phyloP scores from a whole-genome alignment of 2,329 filamentous ascomycete species.

The Exophiala mesophila region DNA sequence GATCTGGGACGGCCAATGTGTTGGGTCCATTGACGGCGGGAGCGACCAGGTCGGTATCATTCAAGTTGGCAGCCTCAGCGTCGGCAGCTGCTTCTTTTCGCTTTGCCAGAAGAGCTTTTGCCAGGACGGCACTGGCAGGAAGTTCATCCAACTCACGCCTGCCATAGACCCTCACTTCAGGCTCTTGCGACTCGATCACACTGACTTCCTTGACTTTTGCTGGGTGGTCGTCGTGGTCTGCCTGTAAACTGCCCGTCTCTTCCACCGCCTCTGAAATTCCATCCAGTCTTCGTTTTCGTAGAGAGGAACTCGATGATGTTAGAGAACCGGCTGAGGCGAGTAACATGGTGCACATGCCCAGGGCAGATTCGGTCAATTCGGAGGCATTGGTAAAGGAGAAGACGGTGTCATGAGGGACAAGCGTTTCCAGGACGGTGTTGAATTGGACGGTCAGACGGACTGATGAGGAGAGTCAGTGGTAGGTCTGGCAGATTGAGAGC shows the following conservation, averaged over 20 bases:
- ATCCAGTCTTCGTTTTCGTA: slow-evolving; percentile 70
- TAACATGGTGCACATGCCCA: slow-evolving; percentile 82
- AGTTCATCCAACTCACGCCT: slow-evolving; percentile 25
- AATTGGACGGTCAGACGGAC: slow-evolving; percentile 74
- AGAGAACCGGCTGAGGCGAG: slow-evolving; percentile 83
- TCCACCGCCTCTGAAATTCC: slow-evolving; percentile 86
- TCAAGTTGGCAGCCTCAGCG: background rate
- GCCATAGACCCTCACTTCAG: slow-evolving; percentile 10
- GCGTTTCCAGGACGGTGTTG: slow-evolving; percentile 58
- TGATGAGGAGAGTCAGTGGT: slow-evolving; percentile 36
- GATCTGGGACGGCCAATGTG: background rate
- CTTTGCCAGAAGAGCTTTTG: slow-evolving; percentile 26
- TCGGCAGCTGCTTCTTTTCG: slow-evolving; percentile 20
- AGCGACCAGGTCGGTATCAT: background rate
- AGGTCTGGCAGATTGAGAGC: background rate
- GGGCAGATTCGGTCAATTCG: slow-evolving; percentile 79
- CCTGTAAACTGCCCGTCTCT: slow-evolving; percentile 4
- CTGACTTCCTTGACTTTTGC: slow-evolving; percentile 8
- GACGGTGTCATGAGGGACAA: slow-evolving; percentile 79
- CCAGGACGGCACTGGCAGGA: slow-evolving; percentile 27
- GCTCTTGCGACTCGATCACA: slow-evolving; percentile 1
- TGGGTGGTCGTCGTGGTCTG: slow-evolving; percentile 1
- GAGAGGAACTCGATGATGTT: slow-evolving; percentile 76
- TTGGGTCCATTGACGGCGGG: background rate
- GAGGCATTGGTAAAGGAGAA: slow-evolving; percentile 70